These are phyloP conservation scores for Cryptosporidium ubiquitum DNA, from an alignment of 169 alveolate species.

Conservation along the genomic window DNA sequence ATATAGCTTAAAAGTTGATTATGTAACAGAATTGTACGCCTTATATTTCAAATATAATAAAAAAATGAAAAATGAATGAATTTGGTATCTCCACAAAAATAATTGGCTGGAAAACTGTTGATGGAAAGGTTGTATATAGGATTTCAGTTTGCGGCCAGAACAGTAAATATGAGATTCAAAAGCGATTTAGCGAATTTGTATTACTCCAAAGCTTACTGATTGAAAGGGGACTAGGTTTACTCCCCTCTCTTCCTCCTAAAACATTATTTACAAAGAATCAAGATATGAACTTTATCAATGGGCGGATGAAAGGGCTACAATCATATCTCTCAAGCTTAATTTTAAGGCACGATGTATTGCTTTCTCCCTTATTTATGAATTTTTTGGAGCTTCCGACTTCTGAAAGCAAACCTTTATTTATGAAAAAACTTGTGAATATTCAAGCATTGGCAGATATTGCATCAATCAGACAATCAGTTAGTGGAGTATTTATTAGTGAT, in stretches of 20 bases:
- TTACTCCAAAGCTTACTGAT: conserved; percentile 23
- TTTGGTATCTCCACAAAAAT: conserved; percentile 22
- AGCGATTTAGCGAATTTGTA: conserved; percentile 61
- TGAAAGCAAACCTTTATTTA: neutral
- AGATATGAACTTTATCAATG: conserved; percentile 39
- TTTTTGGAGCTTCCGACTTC: conserved; percentile 27
- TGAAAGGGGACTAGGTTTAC: conserved; percentile 42
- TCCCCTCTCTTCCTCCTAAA: conserved; percentile 71
- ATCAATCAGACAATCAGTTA: conserved; percentile 38
- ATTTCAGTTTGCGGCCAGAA: neutral
- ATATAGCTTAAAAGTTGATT: neutral
- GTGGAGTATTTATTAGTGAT: conserved; percentile 9
- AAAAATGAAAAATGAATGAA: conserved; percentile 41
- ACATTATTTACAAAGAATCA: conserved; percentile 56
- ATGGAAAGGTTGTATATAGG: conserved; percentile 15
- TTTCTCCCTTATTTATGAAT: conserved; percentile 40
- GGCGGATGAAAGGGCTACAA: conserved; percentile 53
- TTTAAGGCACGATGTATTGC: conserved; percentile 31
- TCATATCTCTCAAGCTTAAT: conserved; percentile 9
- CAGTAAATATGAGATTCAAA: conserved; percentile 42
- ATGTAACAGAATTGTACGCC: neutral
- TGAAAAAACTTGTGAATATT: neutral
- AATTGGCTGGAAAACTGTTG: conserved; percentile 25
- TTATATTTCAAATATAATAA: neutral
- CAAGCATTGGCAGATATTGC: conserved; percentile 31